Base-by-base conservation (phyloP, 2,329 filamentous ascomycete species). In the Paracamarosporium sp. region DNA sequence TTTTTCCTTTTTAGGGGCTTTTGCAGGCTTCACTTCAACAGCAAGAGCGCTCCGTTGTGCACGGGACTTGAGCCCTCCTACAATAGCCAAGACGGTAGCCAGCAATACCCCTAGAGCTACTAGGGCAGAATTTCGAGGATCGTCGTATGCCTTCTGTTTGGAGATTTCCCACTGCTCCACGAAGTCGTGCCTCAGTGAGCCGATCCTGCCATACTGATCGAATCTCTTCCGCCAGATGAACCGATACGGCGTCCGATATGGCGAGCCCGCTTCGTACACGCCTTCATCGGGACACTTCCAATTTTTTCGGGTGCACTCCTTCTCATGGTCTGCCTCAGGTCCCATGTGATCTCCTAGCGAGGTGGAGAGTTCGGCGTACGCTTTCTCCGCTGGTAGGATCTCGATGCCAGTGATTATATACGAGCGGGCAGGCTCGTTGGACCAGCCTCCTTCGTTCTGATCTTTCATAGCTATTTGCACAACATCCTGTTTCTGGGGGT, bases 191-290 rank as follows among this genome's bases (percentile, higher is more conserved):
- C 64, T 56, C 9, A 57, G 36, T n/a, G 65, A 67, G 5, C 63
- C 63, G 28, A 67, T 52, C 11, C 65, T 52, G 9, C 65, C 65
- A 40, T 59, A 57, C 7, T 56, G 20, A 52, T 67, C 65, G 45
- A 66, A 67, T 22, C 56, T 50, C 35, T 33, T 44, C 13, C 63
- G 48, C 65, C 65, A 66, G 12, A 67, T 63, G 36, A 61, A 67
- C 5, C 65, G 58, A 41, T 67, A 66, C 7, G 48, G 48, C 11
- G 48, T 51, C 25, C 48, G 48, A 22, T 50, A 60, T 24, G 63
- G 63, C 20, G 53, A 51, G 4, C 53, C 60, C 3, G 25, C 45
- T 31, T 41, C 33, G 38, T 61, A 63, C 20, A 65, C 41, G 9
- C 56, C 57, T 2, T 53, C 50, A 57, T 65, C 63, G 2, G 57